Base-by-base conservation (phyloP, 495 filamentous ascomycete species). In the Penicillium malachiteum region DNA sequence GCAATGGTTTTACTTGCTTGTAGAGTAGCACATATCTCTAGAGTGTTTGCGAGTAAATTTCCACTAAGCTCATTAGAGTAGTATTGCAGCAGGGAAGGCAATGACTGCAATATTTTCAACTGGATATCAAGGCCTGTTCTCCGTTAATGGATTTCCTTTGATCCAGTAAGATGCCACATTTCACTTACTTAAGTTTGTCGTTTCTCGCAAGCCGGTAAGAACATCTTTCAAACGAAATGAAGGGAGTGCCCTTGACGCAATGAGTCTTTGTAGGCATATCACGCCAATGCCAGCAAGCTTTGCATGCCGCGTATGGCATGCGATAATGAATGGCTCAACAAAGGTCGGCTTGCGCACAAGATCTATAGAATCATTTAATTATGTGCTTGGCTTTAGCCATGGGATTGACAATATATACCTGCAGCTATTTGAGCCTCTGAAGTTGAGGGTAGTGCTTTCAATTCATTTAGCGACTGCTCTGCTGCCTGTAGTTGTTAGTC, bases 1-100 rank as follows among this genome's bases (percentile, higher is more conserved):
- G 95, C 90, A 32, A 85, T 84, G 71, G 87, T 92, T 72, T 96
- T 97, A 69, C 89, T 91, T 30, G 84, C 85, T 70, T 97, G 92
- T 42, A 98, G 69, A 45, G 88, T 87, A 35, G 91, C 92, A 70
- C 94, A 97, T 69, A 96, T 89, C 65, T 95, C 88, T 58, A 98
- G 77, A 3, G 88, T 85, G 26, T 81, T 88, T 33, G 86, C 87
- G 37, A 97, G 79, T 13, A 96, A 79, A 48, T 92, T 87, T 3
- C 88, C 91, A 48, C 85, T 84, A 30, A 98, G 71, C 41, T 92
- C 87, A 52, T 82, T 81, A 0, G 90, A 85, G 73, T 97, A 97
- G 67, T 94, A 94, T 59, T 97, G 92, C 7, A 97, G 74, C 37
- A 98, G 66, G 1, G 91, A 88, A n/a, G 95, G 94, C 32, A 98